phyloP scores from a whole-genome alignment of 148 eudicot species.

The Spergularia marina region DNA sequence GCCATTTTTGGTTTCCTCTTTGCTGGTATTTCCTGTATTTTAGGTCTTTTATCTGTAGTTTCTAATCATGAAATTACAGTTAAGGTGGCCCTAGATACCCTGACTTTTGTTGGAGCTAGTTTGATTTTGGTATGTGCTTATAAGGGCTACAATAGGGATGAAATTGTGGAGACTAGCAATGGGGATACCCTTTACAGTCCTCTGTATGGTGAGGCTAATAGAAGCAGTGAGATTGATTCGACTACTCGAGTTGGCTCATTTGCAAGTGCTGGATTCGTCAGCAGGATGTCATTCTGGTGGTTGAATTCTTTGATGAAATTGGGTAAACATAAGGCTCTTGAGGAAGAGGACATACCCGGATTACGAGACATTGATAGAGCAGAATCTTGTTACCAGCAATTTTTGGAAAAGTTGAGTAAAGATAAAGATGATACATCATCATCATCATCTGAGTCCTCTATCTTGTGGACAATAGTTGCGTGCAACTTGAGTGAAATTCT shows the following conservation, averaged over 20 bases:
- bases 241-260: slow-evolving; percentile 38
- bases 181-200: slow-evolving; percentile 42
- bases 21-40: slow-evolving; percentile 15
- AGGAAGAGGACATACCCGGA: slow-evolving; percentile 59
- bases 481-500: slow-evolving; percentile 71
- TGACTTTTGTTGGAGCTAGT: slow-evolving; percentile 53
- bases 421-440: slow-evolving; percentile 29
- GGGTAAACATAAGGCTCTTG: slow-evolving; percentile 60
- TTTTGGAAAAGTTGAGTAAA: slow-evolving; percentile 36
- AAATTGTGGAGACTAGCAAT: slow-evolving; percentile 14
- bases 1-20: slow-evolving; percentile 34
- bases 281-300: slow-evolving; percentile 73
- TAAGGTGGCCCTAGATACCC: slow-evolving; percentile 44
- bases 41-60: slow-evolving; percentile 41
- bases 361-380: slow-evolving; percentile 57
- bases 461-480: slow-evolving; percentile 50
- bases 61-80: slow-evolving; percentile 29
- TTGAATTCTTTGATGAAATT: slow-evolving; percentile 66
- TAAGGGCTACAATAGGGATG: slow-evolving; percentile 47
- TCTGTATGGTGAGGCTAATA: slow-evolving; percentile 34
- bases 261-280: slow-evolving; percentile 51
- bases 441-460: slow-evolving; percentile 42
- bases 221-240: slow-evolving; percentile 21
- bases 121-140: slow-evolving; percentile 54
- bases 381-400: slow-evolving; percentile 51